Evolutionary conservation across 2,329 filamentous ascomycete genomes (phyloP).

Genomic region (Diplocarpon rosae): DNA sequence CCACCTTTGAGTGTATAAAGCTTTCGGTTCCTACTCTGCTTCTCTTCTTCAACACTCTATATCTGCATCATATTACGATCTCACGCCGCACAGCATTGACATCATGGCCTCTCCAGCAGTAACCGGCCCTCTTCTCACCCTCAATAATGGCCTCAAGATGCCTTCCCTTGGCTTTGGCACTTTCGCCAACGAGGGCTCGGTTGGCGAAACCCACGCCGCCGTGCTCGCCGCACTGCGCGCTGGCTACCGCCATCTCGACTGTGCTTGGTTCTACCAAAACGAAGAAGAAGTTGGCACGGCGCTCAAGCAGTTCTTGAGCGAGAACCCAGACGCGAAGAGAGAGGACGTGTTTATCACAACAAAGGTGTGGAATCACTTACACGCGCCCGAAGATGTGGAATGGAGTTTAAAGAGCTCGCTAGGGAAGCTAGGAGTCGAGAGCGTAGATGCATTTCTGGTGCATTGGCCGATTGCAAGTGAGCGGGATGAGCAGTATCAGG

Average conservation of each 20-base stretch:
- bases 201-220: slow-evolving; percentile 35
- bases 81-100: too few species aligned
- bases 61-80: too few species aligned
- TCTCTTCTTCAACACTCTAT: too few species aligned
- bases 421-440: slow-evolving; percentile 61
- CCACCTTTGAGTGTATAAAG: too few species aligned
- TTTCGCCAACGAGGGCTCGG: slow-evolving; percentile 25
- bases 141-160: slow-evolving; percentile 30
- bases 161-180: slow-evolving; percentile 36
- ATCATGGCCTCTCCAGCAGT: slow-evolving; percentile 22
- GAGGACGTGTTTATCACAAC: slow-evolving; percentile 75
- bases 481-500: slow-evolving; percentile 58
- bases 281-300: slow-evolving; percentile 75
- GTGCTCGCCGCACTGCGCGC: slow-evolving; percentile 51
- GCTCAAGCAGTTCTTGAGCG: slow-evolving; percentile 57
- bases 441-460: slow-evolving; percentile 71
- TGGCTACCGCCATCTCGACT: slow-evolving; percentile 59
- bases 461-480: slow-evolving; percentile 74
- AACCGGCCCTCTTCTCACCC: slow-evolving; percentile 24
- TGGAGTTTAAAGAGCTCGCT: slow-evolving; percentile 61
- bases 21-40: too few species aligned
- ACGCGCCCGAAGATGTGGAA: slow-evolving; percentile 49
- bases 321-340: slow-evolving; percentile 51
- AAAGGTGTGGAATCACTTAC: slow-evolving; percentile 78
- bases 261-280: slow-evolving; percentile 69